Evolutionary conservation across 495 filamentous ascomycete species (phyloP), one percentile per base, ranked within the genome.

Genomic region (Neurospora africana): DNA sequence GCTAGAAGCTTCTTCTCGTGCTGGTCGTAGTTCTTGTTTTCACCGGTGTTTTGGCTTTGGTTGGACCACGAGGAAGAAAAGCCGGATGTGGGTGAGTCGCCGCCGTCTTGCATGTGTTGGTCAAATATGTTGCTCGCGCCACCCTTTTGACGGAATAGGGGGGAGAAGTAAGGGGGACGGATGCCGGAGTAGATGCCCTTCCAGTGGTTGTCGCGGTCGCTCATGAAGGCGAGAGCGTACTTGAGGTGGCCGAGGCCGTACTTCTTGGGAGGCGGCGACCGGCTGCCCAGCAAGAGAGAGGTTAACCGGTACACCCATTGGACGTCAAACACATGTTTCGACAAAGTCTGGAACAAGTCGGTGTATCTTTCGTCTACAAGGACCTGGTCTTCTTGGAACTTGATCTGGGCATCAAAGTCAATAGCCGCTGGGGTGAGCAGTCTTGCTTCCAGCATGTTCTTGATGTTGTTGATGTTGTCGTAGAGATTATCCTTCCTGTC

Each of bases 1-100:
- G 87, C 88, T 23, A 97, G 80, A 3, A 99, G 84, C 73, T 89
- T 90, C 80, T 93, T 93, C 81, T 98, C 95, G 76, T 97, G 87
- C 7, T 85, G 79, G 72, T 90, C 76, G 69, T 74, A 77, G 27
- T 79, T 75, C 40, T 77, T 79, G 44, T 38, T 36, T 30, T 27
- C 21, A n/a, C 39, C 53, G 4, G 41, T 38, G 30, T 30, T 36
- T 35, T 36, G 30, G 43, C 21, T 27, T 40, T 74, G 35, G n/a
- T 35, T 70, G 39, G 69, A 39, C 37, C 47, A 19, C 2, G 73
- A 33, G 0, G 75, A 23, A 4, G 72, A 36, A 27, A 70, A 70
- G 43, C 72, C 70, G 0, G 73, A 65, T 2, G 72, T 68, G 33
- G 38, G 38, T 53, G 68, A 41, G 17, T 43, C 33, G 36, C n/a